Conservation (phyloP, 2,329 filamentous ascomycete species). For the Didymella keratinophila region DNA sequence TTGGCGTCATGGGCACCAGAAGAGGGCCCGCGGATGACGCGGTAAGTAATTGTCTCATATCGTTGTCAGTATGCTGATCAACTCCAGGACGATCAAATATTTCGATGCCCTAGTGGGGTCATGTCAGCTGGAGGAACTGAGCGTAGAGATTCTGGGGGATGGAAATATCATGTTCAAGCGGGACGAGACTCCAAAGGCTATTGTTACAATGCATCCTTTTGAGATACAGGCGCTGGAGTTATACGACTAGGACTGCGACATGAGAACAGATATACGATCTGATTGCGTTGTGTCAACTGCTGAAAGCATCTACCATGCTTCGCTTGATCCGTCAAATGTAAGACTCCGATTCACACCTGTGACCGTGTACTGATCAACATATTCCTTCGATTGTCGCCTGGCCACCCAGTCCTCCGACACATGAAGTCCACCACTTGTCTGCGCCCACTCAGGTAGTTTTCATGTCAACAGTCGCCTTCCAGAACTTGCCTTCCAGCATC, state of each 20-base stretch:
- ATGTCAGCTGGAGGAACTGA: neutral
- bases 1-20: neutral
- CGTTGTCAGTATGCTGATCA: neutral
- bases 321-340: neutral
- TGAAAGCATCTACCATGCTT: neutral
- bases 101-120: neutral
- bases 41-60: neutral
- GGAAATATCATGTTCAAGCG: neutral
- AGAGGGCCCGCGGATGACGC: neutral
- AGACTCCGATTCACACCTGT: neutral
- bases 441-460: neutral
- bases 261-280: neutral
- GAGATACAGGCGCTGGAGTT: neutral
- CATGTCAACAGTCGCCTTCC: constrained; percentile 10
- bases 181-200: neutral
- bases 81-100: neutral
- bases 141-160: neutral
- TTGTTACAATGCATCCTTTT: neutral
- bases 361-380: constrained; percentile 2
- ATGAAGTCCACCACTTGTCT: neutral
- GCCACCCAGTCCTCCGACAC: neutral
- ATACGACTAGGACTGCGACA: neutral
- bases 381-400: neutral
- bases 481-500: constrained; percentile 20
- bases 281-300: neutral